Base-by-base conservation (phyloP, 2,329 filamentous ascomycete species). In the Emmonsiellopsis sp. region DNA sequence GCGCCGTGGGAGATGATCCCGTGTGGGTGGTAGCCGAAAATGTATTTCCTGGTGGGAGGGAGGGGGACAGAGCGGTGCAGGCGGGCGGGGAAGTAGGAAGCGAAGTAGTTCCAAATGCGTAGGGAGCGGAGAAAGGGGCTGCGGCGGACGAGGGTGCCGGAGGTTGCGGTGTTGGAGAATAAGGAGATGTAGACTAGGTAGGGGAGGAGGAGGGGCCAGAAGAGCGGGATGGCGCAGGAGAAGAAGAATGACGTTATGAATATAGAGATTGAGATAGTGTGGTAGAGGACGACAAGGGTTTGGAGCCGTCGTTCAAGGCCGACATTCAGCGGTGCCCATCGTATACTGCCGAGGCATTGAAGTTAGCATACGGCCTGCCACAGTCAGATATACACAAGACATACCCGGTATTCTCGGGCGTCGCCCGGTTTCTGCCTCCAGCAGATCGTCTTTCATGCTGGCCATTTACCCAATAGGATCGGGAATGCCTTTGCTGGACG, bases 1-100 rank as follows among this genome's bases (percentile, higher is more conserved):
- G 91, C 92, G n/a, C 92, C 93, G 63, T 96, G 89, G 5, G 87
- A 93, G 64, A 98, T 96, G 69, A 98, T 97, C 26, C 93, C 92
- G 66, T 98, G 93, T 0, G 93, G 93, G 64, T 97, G 93, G 69
- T 97, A 97, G 44, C 92, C 92, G 63, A 98, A 90, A 58, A 98
- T 90, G 73, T 97, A 98, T 71, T 95, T 95, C 58, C 90, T 79
- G 1, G 86, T 89, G 0, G 89, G 80, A 20, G 87, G 81, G 6
- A 98, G 80, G 54, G 85, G 79, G 59, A 86, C 80, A 3, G 89
- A 93, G 59, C 93, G 89, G 73, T 97, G 90, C 40, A 98, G 79
- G 54, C 81, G 81, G 47, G 90, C 89, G 3, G 93, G 93, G 66
- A 94, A 98, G 74, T 97, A 98, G 13, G 83, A 87, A 30, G 88